phyloP scores from a whole-genome alignment of 306 rosid genomes.

The Fagus crenata region DNA sequence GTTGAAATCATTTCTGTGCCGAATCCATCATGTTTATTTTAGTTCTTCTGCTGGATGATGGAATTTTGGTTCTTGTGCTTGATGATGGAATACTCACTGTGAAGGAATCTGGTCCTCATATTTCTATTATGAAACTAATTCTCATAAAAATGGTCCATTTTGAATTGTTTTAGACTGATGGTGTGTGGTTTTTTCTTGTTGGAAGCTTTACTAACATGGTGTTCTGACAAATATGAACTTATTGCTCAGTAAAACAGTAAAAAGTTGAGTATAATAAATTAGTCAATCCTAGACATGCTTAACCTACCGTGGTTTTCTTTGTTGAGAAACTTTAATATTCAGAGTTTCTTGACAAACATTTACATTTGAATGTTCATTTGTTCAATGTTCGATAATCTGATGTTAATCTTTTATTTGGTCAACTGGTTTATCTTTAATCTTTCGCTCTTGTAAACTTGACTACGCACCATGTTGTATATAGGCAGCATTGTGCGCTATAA shows the following conservation, averaged over 20 bases:
- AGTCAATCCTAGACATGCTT: constrained; percentile 5
- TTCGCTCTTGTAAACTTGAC: constrained; percentile 40
- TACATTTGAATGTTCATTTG: constrained; percentile 11
- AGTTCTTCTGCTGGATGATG: neutral
- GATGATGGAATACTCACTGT: neutral
- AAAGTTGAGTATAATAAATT: constrained; percentile 20
- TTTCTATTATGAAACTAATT: neutral
- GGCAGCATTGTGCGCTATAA: constrained; percentile 96
- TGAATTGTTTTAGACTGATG: neutral
- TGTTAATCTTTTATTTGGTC: neutral
- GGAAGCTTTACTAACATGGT: neutral
- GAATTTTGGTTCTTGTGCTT: neutral
- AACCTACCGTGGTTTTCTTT: constrained; percentile 25
- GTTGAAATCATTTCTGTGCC: neutral
- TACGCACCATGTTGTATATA: constrained; percentile 38
- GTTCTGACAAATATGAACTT: neutral
- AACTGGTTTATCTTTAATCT: constrained; percentile 25
- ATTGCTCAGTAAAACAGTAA: constrained; percentile 10
- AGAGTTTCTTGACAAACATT: constrained; percentile 3
- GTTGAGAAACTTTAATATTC: constrained; percentile 26
- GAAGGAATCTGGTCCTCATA: neutral
- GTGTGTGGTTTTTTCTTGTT: neutral
- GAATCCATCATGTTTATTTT: neutral
- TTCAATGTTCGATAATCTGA: neutral
- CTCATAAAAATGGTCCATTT: neutral